Base-by-base conservation (phyloP, 108 stramenopile species). In the Nitzschia palea region DNA sequence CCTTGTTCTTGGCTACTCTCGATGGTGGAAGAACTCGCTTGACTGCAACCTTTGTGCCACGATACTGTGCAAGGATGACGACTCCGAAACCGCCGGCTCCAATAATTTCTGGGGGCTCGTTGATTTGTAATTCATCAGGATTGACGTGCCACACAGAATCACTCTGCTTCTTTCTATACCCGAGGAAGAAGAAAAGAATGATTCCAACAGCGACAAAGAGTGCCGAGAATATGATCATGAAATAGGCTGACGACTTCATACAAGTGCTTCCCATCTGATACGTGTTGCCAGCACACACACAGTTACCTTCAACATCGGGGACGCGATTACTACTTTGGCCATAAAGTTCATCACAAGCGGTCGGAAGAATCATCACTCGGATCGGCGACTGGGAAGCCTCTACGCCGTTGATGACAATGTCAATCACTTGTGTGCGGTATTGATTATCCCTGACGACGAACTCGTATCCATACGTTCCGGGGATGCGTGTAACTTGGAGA, bases 141-240 rank as follows among this genome's bases (percentile, higher is more conserved):
- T 75, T 53, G 18, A 88, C 68, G 27, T 55, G 20, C 87, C 83
- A 88, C 3, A 84, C 42, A 20, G 47, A 23, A 50, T 79, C 82
- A 18, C 12, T 53, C n/a, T 60, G 43, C 26, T 77, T 77, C 31
- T 50, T 62, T 27, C 50, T 72, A 22, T 47, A 14, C 14, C 14
- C 40, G 40, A 12, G 14, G 40, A 42, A 42, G 12, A 42, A 14
- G 40, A 42, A 42, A 12, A 42, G 14, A 14, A 42, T 42, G 12
- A 42, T 12, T 9, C 40, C 40, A 42, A 42, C 14, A 14, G 18
- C 10, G 31, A 33, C 14, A 32, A 33, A 31, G 6, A 57, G 9
- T 8, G 10, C 27, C 9, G 10, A 26, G 55, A 57, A 30, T 8
- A 57, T 33, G 27, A 57, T 33, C 9, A 57, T 17, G 30, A 57